A percentile compares a stretch with the other conserved stretches of the same genome.
Evolutionary conservation across 257 asterid genomes (phyloP).

Genomic region (Nicotiana knightiana): DNA sequence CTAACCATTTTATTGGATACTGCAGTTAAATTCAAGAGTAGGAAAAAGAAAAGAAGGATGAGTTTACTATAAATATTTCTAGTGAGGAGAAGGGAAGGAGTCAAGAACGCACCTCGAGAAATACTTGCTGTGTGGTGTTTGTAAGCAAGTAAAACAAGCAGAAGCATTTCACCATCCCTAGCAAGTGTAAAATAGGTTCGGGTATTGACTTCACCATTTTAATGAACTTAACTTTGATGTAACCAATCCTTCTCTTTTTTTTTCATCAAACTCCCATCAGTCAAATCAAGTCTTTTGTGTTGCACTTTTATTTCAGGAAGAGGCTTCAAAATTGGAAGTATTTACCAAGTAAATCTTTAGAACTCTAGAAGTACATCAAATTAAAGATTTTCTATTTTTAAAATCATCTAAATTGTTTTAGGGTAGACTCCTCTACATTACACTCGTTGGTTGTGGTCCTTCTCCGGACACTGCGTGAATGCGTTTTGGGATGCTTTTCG

Average conservation of each 20-base stretch:
- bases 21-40: background rate
- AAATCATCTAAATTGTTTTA: too few species aligned
- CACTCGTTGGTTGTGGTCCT: too few species aligned
- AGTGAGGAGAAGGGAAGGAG: conserved; percentile 17
- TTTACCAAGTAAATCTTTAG: too few species aligned
- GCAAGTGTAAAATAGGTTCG: conserved; percentile 60
- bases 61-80: conserved; percentile 5
- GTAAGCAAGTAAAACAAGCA: background rate
- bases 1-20: background rate
- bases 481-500: too few species aligned
- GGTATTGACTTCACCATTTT: conserved; percentile 52
- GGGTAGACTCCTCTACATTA: too few species aligned
- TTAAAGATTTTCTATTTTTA: too few species aligned
- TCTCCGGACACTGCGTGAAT: too few species aligned
- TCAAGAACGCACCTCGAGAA: conserved; percentile 44
- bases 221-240: background rate
- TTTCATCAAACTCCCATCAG: background rate
- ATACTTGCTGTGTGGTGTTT: conserved; percentile 34
- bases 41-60: conserved; percentile 3
- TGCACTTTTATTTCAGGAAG: background rate
- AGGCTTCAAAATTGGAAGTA: background rate
- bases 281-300: background rate
- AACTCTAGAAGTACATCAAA: background rate
- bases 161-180: conserved; percentile 26
- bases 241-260: background rate